Conservation (phyloP, 371 early-diverging fungal species). For the Apophysomyces sp. region DNA sequence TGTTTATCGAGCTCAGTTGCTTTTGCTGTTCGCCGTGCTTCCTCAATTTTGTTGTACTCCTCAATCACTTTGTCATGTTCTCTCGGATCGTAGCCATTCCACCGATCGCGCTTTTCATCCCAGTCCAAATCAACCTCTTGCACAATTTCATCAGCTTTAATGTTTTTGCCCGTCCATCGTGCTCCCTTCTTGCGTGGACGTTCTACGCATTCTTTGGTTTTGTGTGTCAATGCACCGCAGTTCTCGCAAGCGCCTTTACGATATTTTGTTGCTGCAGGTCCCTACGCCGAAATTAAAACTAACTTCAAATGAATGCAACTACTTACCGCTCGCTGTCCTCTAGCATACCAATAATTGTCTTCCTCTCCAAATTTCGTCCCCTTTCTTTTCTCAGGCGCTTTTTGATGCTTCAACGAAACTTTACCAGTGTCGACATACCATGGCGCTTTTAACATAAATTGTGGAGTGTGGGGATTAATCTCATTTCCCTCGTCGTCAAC, state of each 20-base stretch:
- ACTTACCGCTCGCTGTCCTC: slow-evolving; percentile 74
- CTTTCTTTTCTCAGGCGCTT: slow-evolving; percentile 45
- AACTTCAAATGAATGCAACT: neutral
- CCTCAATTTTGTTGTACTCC: slow-evolving; percentile 92
- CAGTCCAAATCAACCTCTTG: slow-evolving; percentile 79
- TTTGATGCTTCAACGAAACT: slow-evolving; percentile 90
- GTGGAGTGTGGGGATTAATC: slow-evolving; percentile 99
- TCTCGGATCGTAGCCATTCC: slow-evolving; percentile 95
- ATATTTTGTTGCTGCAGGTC: slow-evolving; percentile 86
- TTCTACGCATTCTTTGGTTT: slow-evolving; percentile 92
- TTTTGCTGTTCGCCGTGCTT: slow-evolving; percentile 80
- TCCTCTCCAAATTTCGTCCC: slow-evolving; percentile 38
- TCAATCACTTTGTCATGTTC: slow-evolving; percentile 79
- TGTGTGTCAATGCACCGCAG: slow-evolving; percentile 95
- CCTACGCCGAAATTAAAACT: slow-evolving; percentile 30
- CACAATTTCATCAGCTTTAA: slow-evolving; percentile 86
- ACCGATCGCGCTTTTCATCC: slow-evolving; percentile 96
- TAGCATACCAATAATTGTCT: slow-evolving; percentile 78
- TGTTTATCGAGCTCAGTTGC: slow-evolving; percentile 76
- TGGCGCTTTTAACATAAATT: slow-evolving; percentile 94
- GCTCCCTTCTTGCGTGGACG: slow-evolving; percentile 91
- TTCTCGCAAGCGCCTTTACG: slow-evolving; percentile 96
- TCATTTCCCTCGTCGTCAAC: slow-evolving; percentile 89
- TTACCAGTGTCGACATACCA: slow-evolving; percentile 94
- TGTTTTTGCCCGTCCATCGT: slow-evolving; percentile 83